Base-by-base conservation (phyloP, 805 yeast species). In the Myxozyma kluyveri region DNA sequence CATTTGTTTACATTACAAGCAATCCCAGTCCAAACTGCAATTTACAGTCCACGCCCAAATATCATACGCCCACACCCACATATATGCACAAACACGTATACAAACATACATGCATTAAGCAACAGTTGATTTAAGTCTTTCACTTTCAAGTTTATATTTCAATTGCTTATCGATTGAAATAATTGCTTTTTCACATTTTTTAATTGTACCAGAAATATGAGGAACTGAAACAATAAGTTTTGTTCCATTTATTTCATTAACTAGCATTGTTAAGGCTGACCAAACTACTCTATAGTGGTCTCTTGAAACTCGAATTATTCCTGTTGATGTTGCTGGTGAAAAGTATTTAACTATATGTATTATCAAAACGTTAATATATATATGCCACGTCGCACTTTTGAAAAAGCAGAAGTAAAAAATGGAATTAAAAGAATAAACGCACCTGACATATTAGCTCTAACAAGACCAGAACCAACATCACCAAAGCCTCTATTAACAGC, bases 181-280 rank as follows among this genome's bases (percentile, higher is more conserved):
- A 0, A 89, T 84, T 52, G 74, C 78, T 58, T 81, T 77, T 65
- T 90, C 95, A 58, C 95, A 80, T 35, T 57, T 57, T 24, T 82
- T 83, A 29, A 90, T 89, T 0, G 96, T 88, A 0, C 96, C 98
- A 63, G 95, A 83, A 0, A 87, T 81, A 51, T 84, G 85, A 3
- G 78, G 69, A 26, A 86, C 83, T 49, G 82, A 74, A 14, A 89
- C 67, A 9, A 84, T 75, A 3, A 81, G 77, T 0, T 67, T 68
- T 4, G 64, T 63, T 21, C 76, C 80, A 17, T 75, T 81, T 2
- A 88, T 62, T 26, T 70, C 69, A 36, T 72, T 73, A 14, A 29
- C 33, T 4, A 72, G 60, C 32, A 65, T 61, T 2, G 71, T 67
- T 54, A 91, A 66, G 0, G 96, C 87, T 0, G 84, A 87, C 51